Percentiles rank a stretch among this genome's conserved stretches.
phyloP scores from a whole-genome alignment of 306 rosid species.

The Calophaca sinica region DNA sequence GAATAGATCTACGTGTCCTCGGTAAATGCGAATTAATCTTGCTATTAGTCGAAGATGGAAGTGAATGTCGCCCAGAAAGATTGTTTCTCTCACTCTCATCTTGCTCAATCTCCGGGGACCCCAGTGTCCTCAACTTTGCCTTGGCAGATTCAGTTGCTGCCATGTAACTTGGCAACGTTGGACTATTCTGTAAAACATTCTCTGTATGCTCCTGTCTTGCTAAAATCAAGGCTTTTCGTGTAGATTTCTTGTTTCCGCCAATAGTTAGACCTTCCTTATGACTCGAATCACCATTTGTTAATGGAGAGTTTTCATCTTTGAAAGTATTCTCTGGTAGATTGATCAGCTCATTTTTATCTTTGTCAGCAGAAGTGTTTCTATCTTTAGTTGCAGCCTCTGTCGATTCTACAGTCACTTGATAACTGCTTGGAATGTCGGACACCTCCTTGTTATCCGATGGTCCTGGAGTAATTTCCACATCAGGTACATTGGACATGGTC shows the following conservation, averaged over 20 bases:
- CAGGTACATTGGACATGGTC: constrained; percentile 47
- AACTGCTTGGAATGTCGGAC: constrained; percentile 46
- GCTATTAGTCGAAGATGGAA: constrained; percentile 62
- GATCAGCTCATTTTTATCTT: constrained; percentile 51
- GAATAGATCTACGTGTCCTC: constrained; percentile 67
- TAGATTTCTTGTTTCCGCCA: constrained; percentile 62
- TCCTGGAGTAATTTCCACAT: constrained; percentile 53
- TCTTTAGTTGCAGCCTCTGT: constrained; percentile 54
- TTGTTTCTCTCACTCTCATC: constrained; percentile 63
- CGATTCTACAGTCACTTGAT: constrained; percentile 47
- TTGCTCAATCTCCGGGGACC: constrained; percentile 70
- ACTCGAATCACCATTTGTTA: constrained; percentile 57
- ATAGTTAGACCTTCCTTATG: constrained; percentile 55
- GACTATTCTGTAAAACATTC: constrained; percentile 66
- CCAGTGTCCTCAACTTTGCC: constrained; percentile 84
- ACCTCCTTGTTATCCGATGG: constrained; percentile 51
- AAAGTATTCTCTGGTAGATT: constrained; percentile 46
- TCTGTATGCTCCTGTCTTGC: constrained; percentile 66
- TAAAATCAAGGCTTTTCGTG: constrained; percentile 54
- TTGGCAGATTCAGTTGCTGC: constrained; percentile 88
- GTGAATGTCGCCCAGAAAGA: constrained; percentile 68
- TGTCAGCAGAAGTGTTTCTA: constrained; percentile 28
- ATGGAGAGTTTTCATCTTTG: constrained; percentile 52
- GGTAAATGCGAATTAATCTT: constrained; percentile 81
- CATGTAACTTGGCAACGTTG: constrained; percentile 83